Percentiles rank a stretch among this genome's conserved stretches.
Conservation (phyloP, 371 early-diverging fungal genomes). For the Choanephora cucurbitarum region DNA sequence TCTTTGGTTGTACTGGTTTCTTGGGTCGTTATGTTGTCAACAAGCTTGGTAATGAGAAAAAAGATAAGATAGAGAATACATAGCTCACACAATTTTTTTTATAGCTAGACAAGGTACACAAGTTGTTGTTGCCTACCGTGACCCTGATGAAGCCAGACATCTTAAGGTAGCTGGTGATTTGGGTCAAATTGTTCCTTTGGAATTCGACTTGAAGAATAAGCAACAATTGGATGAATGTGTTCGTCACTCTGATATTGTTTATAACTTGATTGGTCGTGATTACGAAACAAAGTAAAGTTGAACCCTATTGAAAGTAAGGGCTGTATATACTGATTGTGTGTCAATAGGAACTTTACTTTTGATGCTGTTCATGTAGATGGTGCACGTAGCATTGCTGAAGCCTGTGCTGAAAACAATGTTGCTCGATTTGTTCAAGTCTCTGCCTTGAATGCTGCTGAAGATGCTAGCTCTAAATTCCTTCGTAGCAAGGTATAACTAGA, state of each 20-base stretch:
- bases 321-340: neutral
- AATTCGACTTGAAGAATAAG: constrained; percentile 89
- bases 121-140: constrained; percentile 92
- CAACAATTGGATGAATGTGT: constrained; percentile 82
- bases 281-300: constrained; percentile 81
- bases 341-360: constrained; percentile 82
- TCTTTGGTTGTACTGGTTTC: constrained; percentile 96
- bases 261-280: constrained; percentile 92
- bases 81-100: neutral
- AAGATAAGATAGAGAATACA: neutral
- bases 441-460: constrained; percentile 78
- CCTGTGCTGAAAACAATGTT: constrained; percentile 83
- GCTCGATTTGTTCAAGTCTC: constrained; percentile 90
- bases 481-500: constrained; percentile 72
- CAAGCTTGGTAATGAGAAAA: constrained; percentile 83
- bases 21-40: constrained; percentile 93
- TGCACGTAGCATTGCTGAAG: constrained; percentile 80
- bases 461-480: constrained; percentile 79
- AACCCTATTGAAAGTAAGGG: constrained; percentile 3
- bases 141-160: constrained; percentile 84
- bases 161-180: constrained; percentile 93
- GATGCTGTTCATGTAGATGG: constrained; percentile 86
- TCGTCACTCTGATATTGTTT: constrained; percentile 92
- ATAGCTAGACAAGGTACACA: constrained; percentile 77
- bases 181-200: constrained; percentile 90